Evolutionary conservation across 208 protist genomes (phyloP), one percentile per base, ranked within the genome.

Genomic region (Acanthamoeba divionensis): DNA sequence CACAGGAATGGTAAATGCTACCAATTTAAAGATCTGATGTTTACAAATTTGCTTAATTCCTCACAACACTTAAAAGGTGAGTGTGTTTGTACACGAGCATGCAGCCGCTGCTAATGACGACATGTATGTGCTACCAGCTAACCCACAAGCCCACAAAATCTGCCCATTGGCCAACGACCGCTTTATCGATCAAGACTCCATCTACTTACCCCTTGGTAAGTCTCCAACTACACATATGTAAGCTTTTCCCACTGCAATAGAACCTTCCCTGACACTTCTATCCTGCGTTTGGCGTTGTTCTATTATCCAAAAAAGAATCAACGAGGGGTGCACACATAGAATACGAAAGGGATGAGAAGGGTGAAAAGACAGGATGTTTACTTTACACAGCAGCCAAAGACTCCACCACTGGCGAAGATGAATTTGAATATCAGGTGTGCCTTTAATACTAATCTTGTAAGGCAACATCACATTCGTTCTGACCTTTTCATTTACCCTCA

Each of bases 391-490:
- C 69, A 5, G n/a, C n/a, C n/a, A 48, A 24, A 24, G 33, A 47
- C 6, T 15, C 44, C 13, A 52, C 31, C 13, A 9, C 6, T 5
- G 69, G 69, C 3, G 69, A 79, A 21, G 69, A 79, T 24, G 15
- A 79, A 24, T 79, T 79, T 48, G 26, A 55, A 41, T 79, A 79
- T 48, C 45, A 79, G 44, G 69, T 79, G 33, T 79, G 69, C 44
- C n/a, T n/a, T n/a, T n/a, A n/a, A n/a, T n/a, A n/a, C n/a, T n/a
- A n/a, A n/a, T n/a, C n/a, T n/a, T n/a, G n/a, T n/a, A n/a, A n/a
- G n/a, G n/a, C n/a, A n/a, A n/a, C n/a, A n/a, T n/a, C n/a, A n/a
- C n/a, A n/a, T n/a, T n/a, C n/a, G n/a, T n/a, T n/a, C n/a, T n/a
- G n/a, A n/a, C n/a, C n/a, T n/a, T n/a, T n/a, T n/a, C n/a, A n/a